These are phyloP conservation scores for Centaurea solstitialis DNA, from an alignment of 129 eudicot species.

Conservation along the genomic window DNA sequence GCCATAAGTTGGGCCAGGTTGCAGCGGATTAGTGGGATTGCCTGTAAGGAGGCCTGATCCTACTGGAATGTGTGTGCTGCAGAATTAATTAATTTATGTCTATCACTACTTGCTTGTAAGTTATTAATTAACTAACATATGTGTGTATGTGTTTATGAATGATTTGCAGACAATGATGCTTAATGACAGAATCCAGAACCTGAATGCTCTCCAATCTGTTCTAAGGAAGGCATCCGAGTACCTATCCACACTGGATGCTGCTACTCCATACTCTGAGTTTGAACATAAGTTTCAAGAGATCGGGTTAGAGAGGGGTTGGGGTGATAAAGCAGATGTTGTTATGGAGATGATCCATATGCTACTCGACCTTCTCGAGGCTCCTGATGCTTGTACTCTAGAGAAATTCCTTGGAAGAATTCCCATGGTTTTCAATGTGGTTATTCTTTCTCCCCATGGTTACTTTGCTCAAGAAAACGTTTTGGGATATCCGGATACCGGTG, in stretches of 20 bases:
- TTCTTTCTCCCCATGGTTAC: conserved; percentile 98
- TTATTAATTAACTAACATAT: neutral
- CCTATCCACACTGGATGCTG: conserved; percentile 59
- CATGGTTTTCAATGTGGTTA: conserved; percentile 97
- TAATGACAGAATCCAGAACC: conserved; percentile 76
- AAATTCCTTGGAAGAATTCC: conserved; percentile 89
- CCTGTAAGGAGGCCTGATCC: too few relatives aligned
- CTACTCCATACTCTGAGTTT: conserved; percentile 67
- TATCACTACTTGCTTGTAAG: neutral
- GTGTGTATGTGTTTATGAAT: too few relatives aligned
- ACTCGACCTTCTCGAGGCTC: conserved; percentile 92
- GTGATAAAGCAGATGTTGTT: conserved; percentile 73
- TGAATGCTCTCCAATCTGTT: conserved; percentile 63
- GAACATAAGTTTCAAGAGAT: conserved; percentile 84
- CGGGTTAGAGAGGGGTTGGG: conserved; percentile 98
- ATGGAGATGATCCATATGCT: conserved; percentile 82
- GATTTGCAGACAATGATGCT: conserved; percentile 80
- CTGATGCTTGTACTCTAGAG: conserved; percentile 91
- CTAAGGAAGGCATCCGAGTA: conserved; percentile 83
- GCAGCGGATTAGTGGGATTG: too few relatives aligned
- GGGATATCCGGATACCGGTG: conserved; percentile 98
- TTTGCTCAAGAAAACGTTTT: conserved; percentile 97
- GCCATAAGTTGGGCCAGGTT: too few relatives aligned
- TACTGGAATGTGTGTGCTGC: too few relatives aligned
- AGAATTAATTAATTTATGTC: too few relatives aligned